Conservation (phyloP, 805 yeast species). For the Starmera pachycereana region DNA sequence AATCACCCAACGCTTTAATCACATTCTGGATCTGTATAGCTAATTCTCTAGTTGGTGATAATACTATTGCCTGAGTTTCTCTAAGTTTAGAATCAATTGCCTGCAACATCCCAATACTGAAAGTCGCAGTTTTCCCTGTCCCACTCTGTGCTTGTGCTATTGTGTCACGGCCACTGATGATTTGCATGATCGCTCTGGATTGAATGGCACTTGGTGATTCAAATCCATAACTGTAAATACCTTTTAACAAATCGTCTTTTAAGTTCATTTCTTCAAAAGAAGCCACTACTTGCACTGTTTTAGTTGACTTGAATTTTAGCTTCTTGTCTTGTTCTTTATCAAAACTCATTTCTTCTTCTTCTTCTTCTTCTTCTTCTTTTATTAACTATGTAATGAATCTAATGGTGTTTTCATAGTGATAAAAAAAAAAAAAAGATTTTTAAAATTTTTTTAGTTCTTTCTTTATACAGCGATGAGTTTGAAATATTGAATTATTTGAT, state of each 20-base stretch:
- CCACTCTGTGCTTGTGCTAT: constrained; percentile 99
- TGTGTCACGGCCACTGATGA: constrained; percentile 88
- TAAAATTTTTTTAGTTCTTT: too few relatives aligned
- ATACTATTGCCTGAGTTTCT: constrained; percentile 79
- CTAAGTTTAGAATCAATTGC: constrained; percentile 63
- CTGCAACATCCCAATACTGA: constrained; percentile 88
- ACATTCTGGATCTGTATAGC: constrained; percentile 91
- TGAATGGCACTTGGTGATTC: constrained; percentile 97
- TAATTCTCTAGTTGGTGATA: constrained; percentile 94
- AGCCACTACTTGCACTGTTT: constrained; percentile 40
- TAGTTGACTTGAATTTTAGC: constrained; percentile 52
- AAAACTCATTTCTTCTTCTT: constrained; percentile 34
- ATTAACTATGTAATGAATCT: too few relatives aligned
- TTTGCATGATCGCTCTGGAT: constrained; percentile 93
- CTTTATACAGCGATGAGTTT: too few relatives aligned
- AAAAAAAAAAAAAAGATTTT: too few relatives aligned
- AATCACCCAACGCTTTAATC: constrained; percentile 75
- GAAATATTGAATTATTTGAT: too few relatives aligned
- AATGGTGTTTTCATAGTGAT: too few relatives aligned
- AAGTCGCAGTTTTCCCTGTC: constrained; percentile 98
- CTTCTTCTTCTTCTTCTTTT: too few relatives aligned
- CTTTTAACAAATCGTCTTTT: constrained; percentile 49
- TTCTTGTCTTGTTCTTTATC: constrained; percentile 50
- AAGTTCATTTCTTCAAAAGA: constrained; percentile 74
- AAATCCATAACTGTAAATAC: constrained; percentile 84